A percentile compares a stretch with the other conserved stretches of the same genome.
These are phyloP conservation scores for Detonula confervacea DNA, from an alignment of 352 stramenopile species.

Conservation along the genomic window DNA sequence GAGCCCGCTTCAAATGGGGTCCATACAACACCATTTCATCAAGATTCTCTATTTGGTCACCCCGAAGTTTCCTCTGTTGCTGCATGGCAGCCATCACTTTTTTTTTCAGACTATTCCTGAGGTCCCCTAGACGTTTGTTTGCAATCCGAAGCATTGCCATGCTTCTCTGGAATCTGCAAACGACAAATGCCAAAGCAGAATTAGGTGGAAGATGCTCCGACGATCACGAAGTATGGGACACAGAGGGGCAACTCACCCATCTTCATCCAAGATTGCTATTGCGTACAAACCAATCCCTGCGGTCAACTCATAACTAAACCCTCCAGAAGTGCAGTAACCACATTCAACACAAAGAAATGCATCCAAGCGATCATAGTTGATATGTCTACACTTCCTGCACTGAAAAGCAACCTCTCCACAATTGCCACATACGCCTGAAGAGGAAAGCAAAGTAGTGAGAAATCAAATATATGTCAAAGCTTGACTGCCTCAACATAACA, in stretches of 20 bases:
- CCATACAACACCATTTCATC: conserved; percentile 63
- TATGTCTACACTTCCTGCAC: conserved; percentile 86
- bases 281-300: conserved; percentile 79
- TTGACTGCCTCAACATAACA: background rate
- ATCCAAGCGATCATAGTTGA: conserved; percentile 90
- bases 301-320: conserved; percentile 84
- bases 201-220: conserved; percentile 3
- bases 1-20: conserved; percentile 58
- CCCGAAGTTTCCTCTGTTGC: conserved; percentile 36
- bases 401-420: conserved; percentile 90
- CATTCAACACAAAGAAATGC: conserved; percentile 90
- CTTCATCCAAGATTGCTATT: conserved; percentile 79
- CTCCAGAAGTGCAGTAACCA: conserved; percentile 87
- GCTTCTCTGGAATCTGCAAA: conserved; percentile 53
- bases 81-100: conserved; percentile 45
- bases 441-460: conserved; percentile 4
- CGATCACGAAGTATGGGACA: background rate
- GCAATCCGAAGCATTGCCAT: conserved; percentile 67
- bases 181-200: background rate
- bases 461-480: conserved; percentile 13
- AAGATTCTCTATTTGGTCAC: conserved; percentile 50
- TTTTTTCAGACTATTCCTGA: conserved; percentile 65
- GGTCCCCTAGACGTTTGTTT: conserved; percentile 65
- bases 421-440: conserved; percentile 84
- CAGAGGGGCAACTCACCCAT: conserved; percentile 40